Evolutionary conservation across 257 asterid genomes (phyloP).

Genomic region (Solanum clarkiae): DNA sequence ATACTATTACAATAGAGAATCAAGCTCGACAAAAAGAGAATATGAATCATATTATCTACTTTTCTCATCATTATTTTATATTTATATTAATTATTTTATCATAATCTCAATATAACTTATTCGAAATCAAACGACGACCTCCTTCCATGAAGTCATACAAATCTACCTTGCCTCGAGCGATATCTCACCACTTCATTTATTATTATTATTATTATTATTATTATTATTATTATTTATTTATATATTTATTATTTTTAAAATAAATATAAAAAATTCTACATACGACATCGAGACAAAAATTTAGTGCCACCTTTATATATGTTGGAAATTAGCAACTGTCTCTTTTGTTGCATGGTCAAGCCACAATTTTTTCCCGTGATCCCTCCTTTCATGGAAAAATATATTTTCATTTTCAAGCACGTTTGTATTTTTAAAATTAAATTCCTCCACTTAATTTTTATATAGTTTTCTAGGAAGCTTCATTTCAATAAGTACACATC

Average conservation of each 20-base stretch:
- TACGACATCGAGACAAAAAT: background rate
- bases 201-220: background rate
- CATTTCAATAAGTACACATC: background rate
- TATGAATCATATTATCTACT: too few species aligned
- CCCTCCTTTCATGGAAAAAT: background rate
- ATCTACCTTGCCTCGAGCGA: background rate
- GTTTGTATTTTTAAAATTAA: background rate
- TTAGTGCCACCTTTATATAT: background rate
- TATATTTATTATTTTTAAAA: too few species aligned
- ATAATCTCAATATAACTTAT: background rate
- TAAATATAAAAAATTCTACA: background rate
- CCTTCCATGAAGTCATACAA: background rate
- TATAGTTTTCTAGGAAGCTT: background rate
- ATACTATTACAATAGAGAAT: too few species aligned
- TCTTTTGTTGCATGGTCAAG: background rate
- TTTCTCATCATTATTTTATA: too few species aligned
- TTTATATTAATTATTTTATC: too few species aligned
- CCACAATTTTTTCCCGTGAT: background rate
- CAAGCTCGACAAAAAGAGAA: too few species aligned
- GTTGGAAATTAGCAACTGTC: background rate
- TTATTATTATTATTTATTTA: too few species aligned
- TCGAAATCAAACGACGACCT: background rate
- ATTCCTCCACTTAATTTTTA: background rate
- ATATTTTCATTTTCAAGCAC: background rate
- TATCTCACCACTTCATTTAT: background rate